phyloP scores from a whole-genome alignment of 31 red algal genomes.

The Asparagopsis taxiformis region DNA sequence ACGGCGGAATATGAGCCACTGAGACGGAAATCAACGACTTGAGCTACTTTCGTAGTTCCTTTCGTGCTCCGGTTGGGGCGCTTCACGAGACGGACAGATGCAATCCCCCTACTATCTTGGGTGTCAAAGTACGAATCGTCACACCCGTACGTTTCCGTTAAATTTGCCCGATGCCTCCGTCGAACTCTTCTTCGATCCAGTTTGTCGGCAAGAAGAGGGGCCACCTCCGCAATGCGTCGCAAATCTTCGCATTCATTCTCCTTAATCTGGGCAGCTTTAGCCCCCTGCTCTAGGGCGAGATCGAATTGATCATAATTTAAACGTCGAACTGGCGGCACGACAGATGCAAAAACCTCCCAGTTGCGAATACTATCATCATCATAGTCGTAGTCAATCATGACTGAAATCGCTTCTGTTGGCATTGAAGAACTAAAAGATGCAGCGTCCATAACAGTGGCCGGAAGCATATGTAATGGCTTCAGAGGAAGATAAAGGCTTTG shows the following conservation, averaged over 20 bases:
- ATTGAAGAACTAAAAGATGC: slow-evolving; percentile 53
- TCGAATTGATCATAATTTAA: slow-evolving; percentile 69
- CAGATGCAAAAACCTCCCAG: slow-evolving; percentile 58
- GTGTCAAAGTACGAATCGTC: not conserved
- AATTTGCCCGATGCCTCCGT: not conserved
- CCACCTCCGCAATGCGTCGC: slow-evolving; percentile 21
- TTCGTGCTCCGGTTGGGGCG: not conserved
- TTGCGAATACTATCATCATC: slow-evolving; percentile 24
- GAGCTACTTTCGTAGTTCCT: slow-evolving; percentile 20
- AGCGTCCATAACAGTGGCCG: slow-evolving; percentile 70
- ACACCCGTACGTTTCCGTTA: not conserved
- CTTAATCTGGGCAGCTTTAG: not conserved
- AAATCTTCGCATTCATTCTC: slow-evolving; percentile 32
- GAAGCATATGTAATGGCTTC: slow-evolving; percentile 80
- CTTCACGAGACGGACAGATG: slow-evolving; percentile 55
- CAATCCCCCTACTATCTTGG: slow-evolving; percentile 26
- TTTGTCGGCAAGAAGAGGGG: slow-evolving; percentile 34
- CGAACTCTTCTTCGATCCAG: slow-evolving; percentile 17
- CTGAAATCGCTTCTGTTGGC: slow-evolving; percentile 54
- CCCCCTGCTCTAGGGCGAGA: slow-evolving; percentile 16
- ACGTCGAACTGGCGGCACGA: slow-evolving; percentile 52
- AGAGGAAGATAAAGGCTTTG: slow-evolving; percentile 74
- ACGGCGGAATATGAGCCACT: slow-evolving; percentile 39
- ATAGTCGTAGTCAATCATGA: slow-evolving; percentile 46
- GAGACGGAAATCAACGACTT: slow-evolving; percentile 46